Conservation (phyloP, 495 filamentous ascomycete genomes). For the Daldinia concentrica region DNA sequence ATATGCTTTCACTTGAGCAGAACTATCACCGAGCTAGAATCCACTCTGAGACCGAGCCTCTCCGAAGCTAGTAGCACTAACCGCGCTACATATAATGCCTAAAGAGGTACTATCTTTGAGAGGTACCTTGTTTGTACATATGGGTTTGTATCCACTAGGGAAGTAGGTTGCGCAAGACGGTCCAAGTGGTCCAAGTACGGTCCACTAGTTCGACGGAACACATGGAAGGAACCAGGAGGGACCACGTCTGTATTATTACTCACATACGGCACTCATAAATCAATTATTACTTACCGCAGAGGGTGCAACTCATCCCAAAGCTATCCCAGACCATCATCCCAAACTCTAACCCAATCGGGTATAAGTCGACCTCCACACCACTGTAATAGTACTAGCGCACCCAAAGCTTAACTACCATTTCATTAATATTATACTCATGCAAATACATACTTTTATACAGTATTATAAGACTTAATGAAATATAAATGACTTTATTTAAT, state of each 20-base stretch:
- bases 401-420: too few species aligned
- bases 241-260: conserved; percentile 32
- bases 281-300: conserved; percentile 35
- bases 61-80: conserved; percentile 1
- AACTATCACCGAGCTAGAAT: conserved; percentile 3
- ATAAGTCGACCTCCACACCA: too few species aligned
- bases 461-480: too few species aligned
- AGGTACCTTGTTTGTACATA: background rate
- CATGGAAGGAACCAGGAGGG: conserved; percentile 14
- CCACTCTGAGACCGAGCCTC: background rate
- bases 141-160: background rate
- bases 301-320: too few species aligned
- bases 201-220: conserved; percentile 14
- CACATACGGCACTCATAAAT: conserved; percentile 32
- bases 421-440: too few species aligned
- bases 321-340: too few species aligned
- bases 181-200: background rate
- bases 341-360: too few species aligned
- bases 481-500: too few species aligned
- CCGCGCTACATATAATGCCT: background rate
- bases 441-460: too few species aligned
- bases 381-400: too few species aligned
- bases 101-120: background rate
- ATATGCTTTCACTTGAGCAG: background rate
- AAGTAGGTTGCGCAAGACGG: conserved; percentile 8